A percentile compares a stretch with the other conserved stretches of the same genome.
Conservation (phyloP, 441 rosid genomes). For the Populus hybrid region DNA sequence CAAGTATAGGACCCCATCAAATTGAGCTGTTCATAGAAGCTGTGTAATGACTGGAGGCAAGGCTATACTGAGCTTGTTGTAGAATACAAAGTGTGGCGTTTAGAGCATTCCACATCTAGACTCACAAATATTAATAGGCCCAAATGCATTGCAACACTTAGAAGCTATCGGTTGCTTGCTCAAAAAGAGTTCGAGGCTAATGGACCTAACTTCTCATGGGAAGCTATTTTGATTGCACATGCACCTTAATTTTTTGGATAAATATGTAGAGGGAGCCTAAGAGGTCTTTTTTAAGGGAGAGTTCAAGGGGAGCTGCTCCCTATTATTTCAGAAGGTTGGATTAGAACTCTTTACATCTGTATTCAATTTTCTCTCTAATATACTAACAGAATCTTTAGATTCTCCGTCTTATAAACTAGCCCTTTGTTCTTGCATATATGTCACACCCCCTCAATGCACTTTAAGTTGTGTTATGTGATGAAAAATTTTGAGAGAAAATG, state of each 20-base stretch:
- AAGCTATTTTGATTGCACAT: too few species aligned
- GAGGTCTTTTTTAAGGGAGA: background rate
- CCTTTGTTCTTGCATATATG: background rate
- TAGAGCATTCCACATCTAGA: slow-evolving; percentile 3
- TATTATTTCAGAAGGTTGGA: background rate
- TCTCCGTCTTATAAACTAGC: background rate
- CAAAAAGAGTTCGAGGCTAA: too few species aligned
- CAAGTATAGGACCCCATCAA: slow-evolving; percentile 4
- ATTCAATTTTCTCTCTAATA: background rate
- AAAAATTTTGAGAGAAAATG: background rate
- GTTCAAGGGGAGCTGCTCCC: background rate
- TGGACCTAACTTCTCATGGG: too few species aligned
- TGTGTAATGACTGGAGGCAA: background rate
- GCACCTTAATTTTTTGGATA: background rate
- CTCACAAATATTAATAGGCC: background rate
- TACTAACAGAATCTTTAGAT: background rate
- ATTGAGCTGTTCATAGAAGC: background rate
- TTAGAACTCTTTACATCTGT: background rate
- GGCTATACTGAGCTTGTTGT: slow-evolving; percentile 5
- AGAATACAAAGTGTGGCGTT: background rate
- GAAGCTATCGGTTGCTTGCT: too few species aligned
- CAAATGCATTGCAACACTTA: background rate
- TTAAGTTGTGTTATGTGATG: background rate
- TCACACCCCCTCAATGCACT: background rate
- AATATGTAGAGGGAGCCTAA: background rate